Evolutionary conservation across 2,329 filamentous ascomycete genomes (phyloP).

Genomic region (Trichoderma sp.): DNA sequence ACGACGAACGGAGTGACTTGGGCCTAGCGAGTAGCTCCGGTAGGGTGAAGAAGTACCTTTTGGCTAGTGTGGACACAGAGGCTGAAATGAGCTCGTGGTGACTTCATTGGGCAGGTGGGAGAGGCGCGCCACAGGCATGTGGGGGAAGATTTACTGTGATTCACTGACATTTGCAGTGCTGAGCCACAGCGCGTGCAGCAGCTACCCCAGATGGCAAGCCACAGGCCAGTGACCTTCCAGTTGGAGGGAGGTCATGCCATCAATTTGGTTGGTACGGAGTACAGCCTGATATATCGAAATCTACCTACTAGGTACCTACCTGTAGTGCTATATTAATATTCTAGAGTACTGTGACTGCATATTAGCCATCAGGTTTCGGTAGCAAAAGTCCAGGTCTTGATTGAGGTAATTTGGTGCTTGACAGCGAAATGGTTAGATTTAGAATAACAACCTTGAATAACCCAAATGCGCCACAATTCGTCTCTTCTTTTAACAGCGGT

Average conservation of each 20-base stretch:
- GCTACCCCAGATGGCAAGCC: background rate
- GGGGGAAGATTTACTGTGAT: background rate
- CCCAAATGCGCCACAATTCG: background rate
- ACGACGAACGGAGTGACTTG: background rate
- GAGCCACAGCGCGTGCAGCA: background rate
- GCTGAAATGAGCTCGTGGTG: constrained; percentile 17
- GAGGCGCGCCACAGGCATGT: background rate
- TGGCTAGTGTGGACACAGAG: constrained; percentile 3
- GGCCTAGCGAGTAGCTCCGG: background rate
- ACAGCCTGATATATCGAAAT: background rate
- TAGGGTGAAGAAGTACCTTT: background rate
- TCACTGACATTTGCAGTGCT: background rate
- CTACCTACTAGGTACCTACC: too few relatives aligned
- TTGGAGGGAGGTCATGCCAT: background rate
- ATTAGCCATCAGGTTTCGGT: background rate
- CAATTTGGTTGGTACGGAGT: background rate
- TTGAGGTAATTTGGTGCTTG: background rate
- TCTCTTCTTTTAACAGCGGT: background rate
- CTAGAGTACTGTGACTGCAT: too few relatives aligned
- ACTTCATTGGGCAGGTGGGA: constrained; percentile 20
- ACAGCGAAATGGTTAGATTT: background rate
- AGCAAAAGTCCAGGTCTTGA: background rate
- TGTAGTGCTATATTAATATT: too few relatives aligned
- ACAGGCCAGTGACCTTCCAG: background rate
- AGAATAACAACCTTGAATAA: background rate